phyloP scores from a whole-genome alignment of 176 grass and related monocot genomes.

The Zoysia japonica region DNA sequence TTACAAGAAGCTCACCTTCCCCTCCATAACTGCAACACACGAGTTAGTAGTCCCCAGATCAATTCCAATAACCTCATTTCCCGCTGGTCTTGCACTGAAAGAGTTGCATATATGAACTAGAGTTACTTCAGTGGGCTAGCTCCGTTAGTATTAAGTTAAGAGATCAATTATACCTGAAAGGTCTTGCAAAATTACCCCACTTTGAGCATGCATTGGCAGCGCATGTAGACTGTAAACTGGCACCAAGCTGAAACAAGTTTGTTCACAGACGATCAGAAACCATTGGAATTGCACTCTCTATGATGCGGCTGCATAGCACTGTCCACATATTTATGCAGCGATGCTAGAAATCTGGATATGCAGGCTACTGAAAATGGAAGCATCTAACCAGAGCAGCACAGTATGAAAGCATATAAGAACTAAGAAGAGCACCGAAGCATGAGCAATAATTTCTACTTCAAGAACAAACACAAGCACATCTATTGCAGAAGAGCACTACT shows the following conservation, averaged over 20 bases:
- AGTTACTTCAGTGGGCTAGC: neutral
- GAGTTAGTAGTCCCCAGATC: constrained; percentile 35
- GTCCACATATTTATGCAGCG: neutral
- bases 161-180: constrained; percentile 24
- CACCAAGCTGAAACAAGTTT: constrained; percentile 19
- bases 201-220: constrained; percentile 5
- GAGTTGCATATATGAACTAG: neutral
- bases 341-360: neutral
- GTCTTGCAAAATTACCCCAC: constrained; percentile 23
- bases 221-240: constrained; percentile 22
- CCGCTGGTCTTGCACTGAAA: constrained; percentile 26
- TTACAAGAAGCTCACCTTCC: neutral
- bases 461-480: neutral
- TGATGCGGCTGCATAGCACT: neutral
- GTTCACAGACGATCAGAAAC: neutral
- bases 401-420: too few relatives aligned
- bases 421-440: neutral
- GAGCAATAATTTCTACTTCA: neutral
- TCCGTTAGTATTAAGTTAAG: neutral
- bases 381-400: neutral
- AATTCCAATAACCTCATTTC: constrained; percentile 29
- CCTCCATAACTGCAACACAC: constrained; percentile 36
- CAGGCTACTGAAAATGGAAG: neutral
- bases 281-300: neutral
- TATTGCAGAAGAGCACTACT: neutral